Conservation (phyloP, 495 filamentous ascomycete genomes). For the Podospora conica region DNA sequence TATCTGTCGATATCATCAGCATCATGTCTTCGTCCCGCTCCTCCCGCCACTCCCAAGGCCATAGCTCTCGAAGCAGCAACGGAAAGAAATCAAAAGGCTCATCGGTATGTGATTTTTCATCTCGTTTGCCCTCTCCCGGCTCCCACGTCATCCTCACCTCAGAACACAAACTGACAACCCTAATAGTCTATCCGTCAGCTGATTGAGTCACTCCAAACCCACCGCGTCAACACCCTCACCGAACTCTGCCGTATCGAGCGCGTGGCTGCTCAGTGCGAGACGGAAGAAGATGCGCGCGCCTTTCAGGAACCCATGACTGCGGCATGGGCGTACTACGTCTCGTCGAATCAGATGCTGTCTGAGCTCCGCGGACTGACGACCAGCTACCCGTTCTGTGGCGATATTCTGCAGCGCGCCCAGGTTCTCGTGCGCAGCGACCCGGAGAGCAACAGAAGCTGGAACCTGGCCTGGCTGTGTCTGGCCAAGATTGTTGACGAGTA, state of each 20-base stretch:
- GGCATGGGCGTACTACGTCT: conserved; percentile 71
- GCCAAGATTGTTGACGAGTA: conserved; percentile 61
- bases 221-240: conserved; percentile 65
- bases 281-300: conserved; percentile 49
- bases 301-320: conserved; percentile 57
- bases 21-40: not conserved
- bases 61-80: not conserved
- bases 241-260: conserved; percentile 71
- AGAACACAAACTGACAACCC: not conserved
- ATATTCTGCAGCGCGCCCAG: conserved; percentile 62
- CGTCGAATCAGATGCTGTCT: conserved; percentile 63
- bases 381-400: conserved; percentile 67
- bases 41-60: not conserved
- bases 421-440: conserved; percentile 58
- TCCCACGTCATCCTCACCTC: not conserved
- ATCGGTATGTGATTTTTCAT: not conserved
- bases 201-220: conserved; percentile 52
- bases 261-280: conserved; percentile 48
- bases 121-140: not conserved
- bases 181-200: conserved; percentile 33
- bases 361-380: conserved; percentile 64
- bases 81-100: not conserved
- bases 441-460: conserved; percentile 64
- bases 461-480: conserved; percentile 70
- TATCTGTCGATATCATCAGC: not conserved